These are phyloP conservation scores for Tuber calosporum DNA, from an alignment of 495 filamentous ascomycete species.

Conservation along the genomic window DNA sequence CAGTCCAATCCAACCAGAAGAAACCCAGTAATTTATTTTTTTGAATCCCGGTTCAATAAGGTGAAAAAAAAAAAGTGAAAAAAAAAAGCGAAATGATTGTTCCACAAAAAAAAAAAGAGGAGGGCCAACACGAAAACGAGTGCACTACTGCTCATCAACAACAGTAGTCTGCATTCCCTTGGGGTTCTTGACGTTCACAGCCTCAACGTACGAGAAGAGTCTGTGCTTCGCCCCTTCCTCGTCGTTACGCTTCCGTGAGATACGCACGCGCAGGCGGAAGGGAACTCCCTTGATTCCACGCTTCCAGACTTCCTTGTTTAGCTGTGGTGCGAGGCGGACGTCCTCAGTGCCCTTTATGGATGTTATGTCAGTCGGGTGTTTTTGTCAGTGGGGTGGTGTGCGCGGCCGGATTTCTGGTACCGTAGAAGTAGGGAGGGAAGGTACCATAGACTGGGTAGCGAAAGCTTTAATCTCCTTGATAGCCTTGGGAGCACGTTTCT, in stretches of 20 bases:
- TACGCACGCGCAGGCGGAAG: constrained; percentile 91
- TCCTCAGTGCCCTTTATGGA: constrained; percentile 76
- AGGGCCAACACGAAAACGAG: constrained; percentile 11
- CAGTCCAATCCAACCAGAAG: background rate
- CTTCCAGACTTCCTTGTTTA: constrained; percentile 99
- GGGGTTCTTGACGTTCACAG: constrained; percentile 96
- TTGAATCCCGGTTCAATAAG: constrained; percentile 33
- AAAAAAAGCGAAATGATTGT: no score
- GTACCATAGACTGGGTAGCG: constrained; percentile 89
- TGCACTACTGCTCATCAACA: constrained; percentile 42
- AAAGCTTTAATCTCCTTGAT: constrained; percentile 99
- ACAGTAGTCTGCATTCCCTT: constrained; percentile 90
- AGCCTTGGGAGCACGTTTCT: constrained; percentile 95
- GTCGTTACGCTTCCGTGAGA: constrained; percentile 99
- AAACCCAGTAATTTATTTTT: constrained; percentile 37
- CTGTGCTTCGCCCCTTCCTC: constrained; percentile 98
- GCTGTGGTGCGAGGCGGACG: constrained; percentile 92
- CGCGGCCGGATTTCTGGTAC: background rate
- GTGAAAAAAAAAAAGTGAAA: constrained; percentile 27
- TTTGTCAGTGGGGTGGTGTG: constrained; percentile 5
- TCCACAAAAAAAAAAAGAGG: background rate
- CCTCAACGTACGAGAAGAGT: constrained; percentile 98
- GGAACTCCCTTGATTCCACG: constrained; percentile 96
- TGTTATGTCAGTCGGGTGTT: background rate
- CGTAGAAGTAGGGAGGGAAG: background rate